These are phyloP conservation scores for Tulasnella sp. DNA, from an alignment of 768 basidiomycete species.

Conservation along the genomic window DNA sequence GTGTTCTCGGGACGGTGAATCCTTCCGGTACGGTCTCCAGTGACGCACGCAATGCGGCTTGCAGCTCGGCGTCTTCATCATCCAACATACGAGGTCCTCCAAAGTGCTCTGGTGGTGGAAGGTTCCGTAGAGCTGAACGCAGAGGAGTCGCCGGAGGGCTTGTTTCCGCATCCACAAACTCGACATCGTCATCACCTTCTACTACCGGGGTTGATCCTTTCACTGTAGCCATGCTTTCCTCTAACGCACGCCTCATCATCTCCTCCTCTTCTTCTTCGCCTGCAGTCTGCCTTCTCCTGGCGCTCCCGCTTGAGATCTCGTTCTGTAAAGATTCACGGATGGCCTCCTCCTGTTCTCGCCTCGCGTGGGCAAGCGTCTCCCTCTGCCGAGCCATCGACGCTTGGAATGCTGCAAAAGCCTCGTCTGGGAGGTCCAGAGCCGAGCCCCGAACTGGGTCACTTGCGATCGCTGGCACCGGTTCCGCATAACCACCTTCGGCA, in stretches of 20 bases:
- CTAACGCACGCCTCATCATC: slow-evolving; percentile 16
- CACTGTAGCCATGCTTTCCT: slow-evolving; percentile 19
- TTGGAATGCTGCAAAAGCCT: slow-evolving; percentile 3
- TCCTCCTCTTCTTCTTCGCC: slow-evolving; percentile 19
- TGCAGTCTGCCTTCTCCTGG: slow-evolving; percentile 3
- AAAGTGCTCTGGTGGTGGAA: slow-evolving; percentile 17
- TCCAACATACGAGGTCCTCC: slow-evolving; percentile 48
- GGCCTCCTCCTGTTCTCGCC: slow-evolving; percentile 11
- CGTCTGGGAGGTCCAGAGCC: not conserved
- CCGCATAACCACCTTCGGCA: not conserved
- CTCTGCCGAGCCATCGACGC: slow-evolving; percentile 7
- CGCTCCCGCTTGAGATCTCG: not conserved
- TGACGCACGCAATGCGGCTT: slow-evolving; percentile 79
- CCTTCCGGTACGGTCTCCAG: slow-evolving; percentile 52
- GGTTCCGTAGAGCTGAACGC: slow-evolving; percentile 3
- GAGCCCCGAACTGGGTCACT: not conserved
- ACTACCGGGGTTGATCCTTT: not conserved
- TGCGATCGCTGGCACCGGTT: not conserved
- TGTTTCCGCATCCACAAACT: slow-evolving; percentile 3
- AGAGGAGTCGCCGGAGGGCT: not conserved
- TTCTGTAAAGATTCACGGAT: slow-evolving; percentile 5
- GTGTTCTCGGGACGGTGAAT: slow-evolving; percentile 31
- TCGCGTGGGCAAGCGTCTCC: not conserved
- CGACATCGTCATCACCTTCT: not conserved
- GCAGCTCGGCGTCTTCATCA: slow-evolving; percentile 79